phyloP scores from a whole-genome alignment of 2,329 filamentous ascomycete genomes.

The Pezicula carpinea region DNA sequence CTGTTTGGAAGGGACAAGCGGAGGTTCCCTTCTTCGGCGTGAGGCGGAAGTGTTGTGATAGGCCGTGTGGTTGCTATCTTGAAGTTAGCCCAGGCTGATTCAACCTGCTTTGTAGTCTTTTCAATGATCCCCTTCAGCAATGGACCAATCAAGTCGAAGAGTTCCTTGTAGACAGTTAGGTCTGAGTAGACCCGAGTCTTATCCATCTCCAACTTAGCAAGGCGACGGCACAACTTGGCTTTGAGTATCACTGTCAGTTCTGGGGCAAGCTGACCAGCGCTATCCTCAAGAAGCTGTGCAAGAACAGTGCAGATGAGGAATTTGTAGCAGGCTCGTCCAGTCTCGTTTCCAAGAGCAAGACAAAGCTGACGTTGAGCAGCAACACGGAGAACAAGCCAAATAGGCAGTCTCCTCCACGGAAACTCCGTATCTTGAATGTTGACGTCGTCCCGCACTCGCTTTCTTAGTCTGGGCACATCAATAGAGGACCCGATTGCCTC shows the following conservation, averaged over 20 bases:
- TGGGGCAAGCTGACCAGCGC: slow-evolving; percentile 19
- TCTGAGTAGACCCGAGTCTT: slow-evolving; percentile 13
- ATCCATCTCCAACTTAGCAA: slow-evolving; percentile 51
- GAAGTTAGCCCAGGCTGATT: slow-evolving; percentile 34
- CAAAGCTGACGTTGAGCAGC: slow-evolving; percentile 47
- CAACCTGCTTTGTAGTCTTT: slow-evolving; percentile 26
- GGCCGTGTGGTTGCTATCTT: slow-evolving; percentile 32
- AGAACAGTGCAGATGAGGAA: slow-evolving; percentile 47
- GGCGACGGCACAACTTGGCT: slow-evolving; percentile 50
- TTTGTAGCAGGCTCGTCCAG: slow-evolving; percentile 51
- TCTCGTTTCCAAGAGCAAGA: slow-evolving; percentile 31
- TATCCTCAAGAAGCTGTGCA: slow-evolving; percentile 40
- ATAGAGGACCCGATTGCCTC: slow-evolving; percentile 44
- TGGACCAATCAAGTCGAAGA: slow-evolving; percentile 27
- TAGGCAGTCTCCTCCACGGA: slow-evolving; percentile 59
- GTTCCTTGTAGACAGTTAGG: slow-evolving; percentile 19
- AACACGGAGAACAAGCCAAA: slow-evolving; percentile 60
- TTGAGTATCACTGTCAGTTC: slow-evolving; percentile 38
- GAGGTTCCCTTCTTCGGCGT: slow-evolving; percentile 30
- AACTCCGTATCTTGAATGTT: slow-evolving; percentile 39
- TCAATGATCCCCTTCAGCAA: slow-evolving; percentile 28
- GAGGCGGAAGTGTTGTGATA: slow-evolving; percentile 37
- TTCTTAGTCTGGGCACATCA: slow-evolving; percentile 38
- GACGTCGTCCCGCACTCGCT: slow-evolving; percentile 61
- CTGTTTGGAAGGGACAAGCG: slow-evolving; percentile 38